Evolutionary conservation across 2,329 filamentous ascomycete species (phyloP), one percentile per base, ranked within the genome.

Genomic region (Monosporascus sp.): DNA sequence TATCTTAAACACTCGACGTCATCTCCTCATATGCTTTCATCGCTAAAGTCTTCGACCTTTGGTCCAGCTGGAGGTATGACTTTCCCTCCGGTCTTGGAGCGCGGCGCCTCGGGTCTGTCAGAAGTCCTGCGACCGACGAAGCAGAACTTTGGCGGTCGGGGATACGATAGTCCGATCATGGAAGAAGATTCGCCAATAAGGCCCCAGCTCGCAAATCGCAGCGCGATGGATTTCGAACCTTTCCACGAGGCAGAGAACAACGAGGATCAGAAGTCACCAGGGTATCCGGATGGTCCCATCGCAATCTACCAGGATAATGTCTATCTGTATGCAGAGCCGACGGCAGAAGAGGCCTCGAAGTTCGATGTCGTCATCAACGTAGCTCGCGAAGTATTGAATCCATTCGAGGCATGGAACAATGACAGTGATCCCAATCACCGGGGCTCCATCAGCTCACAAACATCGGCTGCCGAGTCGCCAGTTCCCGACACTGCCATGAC

Each of bases 281-380:
- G 88, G 1, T 95, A 95, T 65, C 89, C 89, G 0, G 82, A 91
- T 59, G 89, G 89, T 0, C 90, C 89, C 1, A 87, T 93, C 51
- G 85, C 88, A 60, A 92, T 95, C 49, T 92, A 93, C 60, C 85
- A 84, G 51, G 86, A 89, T 54, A 82, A 86, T 45, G 84, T 95
- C 7, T 91, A 85, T 65, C 78, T 94, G 0, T 95, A 92, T 63
- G 76, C 89, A 41, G 89, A 95, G 66, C 89, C 89, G 0, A 89
- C 86, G 1, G 85, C 85, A 0, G 86, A 91, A 41, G 87, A 92
- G 66, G 89, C 89, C 2, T 78, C 86, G 11, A 78, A 81, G 37
- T 95, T 92, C 59, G 90, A 94, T 61, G 86, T 93, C 3, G 84
- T 95, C 18, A 85, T 94, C 65, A 95, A 95, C 59, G 89, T 93